Evolutionary conservation across 1,139 yeast species (phyloP), one percentile per base, ranked within the genome.

Genomic region (Yamadazyma jaroonii): DNA sequence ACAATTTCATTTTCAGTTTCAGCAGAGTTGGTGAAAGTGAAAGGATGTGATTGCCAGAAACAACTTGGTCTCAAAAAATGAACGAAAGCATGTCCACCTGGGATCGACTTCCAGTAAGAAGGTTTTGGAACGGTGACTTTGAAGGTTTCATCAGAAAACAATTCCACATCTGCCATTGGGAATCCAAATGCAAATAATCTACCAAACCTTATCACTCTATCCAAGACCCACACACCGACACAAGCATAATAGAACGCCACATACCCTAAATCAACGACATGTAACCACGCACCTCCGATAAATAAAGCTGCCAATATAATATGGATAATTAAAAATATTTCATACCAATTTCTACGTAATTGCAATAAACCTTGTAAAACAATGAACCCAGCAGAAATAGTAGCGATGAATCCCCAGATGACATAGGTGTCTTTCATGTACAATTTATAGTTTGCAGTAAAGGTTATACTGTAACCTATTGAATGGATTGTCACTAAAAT

Each of bases 31-130:
- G 60, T 54, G 37, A 56, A 57, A 4, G 88, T 79, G 50, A 83
- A 83, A 0, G 90, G 90, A 55, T 83, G 90, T 0, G 84, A 75
- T 53, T 83, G 88, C 80, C 79, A 84, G 45, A 82, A 82, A 37
- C 76, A 73, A 44, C 71, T 53, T 31, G 78, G 68, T 29, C 67
- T 58, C 32, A 75, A 54, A 39, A 81, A 72, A 52, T 81, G 79
- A 35, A 83, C 59, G 49, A 69, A 83, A 0, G 78, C 80, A 53
- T 74, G 82, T 13, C 82, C 80, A 11, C 87, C 87, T 8, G 76
- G 73, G 22, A 59, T 52, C 0, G 66, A 49, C 23, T 56, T 53
- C 75, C 75, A 72, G 38, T 54, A 48, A 1, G 45, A 42, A 5
- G 74, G 74, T 29, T 54, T 64, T 1, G 74, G 73, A 1, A 72